Percentiles rank a stretch among this genome's conserved stretches.
Evolutionary conservation across 805 yeast species (phyloP).

Genomic region (Grigorovia transvaalensis): DNA sequence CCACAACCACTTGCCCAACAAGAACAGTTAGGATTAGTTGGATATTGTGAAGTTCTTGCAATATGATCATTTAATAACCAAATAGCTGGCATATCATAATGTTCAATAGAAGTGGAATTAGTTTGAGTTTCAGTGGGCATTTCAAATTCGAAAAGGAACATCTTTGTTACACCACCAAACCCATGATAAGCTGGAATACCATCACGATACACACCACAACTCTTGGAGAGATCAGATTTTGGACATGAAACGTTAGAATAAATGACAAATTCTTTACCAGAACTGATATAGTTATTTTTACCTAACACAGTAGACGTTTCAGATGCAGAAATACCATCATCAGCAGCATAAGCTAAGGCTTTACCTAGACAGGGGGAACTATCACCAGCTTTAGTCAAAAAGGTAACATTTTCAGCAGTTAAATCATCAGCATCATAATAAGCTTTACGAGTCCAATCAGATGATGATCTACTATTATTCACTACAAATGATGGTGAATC

Average conservation of each 20-base stretch:
- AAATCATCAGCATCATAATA: constrained; percentile 40
- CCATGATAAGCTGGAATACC: constrained; percentile 72
- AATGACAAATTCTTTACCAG: constrained; percentile 51
- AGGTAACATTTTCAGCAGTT: constrained; percentile 54
- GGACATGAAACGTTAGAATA: constrained; percentile 50
- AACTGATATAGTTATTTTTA: constrained; percentile 38
- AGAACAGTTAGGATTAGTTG: constrained; percentile 48
- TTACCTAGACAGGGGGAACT: constrained; percentile 55
- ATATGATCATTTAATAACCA: constrained; percentile 67
- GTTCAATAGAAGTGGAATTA: constrained; percentile 25
- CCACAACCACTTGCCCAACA: constrained; percentile 76
- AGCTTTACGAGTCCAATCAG: constrained; percentile 49
- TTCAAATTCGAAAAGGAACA: constrained; percentile 61
- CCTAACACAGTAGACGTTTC: constrained; percentile 38
- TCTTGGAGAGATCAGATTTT: constrained; percentile 41
- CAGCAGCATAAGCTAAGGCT: constrained; percentile 52
- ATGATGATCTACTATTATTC: constrained; percentile 25
- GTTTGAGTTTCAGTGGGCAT: constrained; percentile 47
- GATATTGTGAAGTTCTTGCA: constrained; percentile 67
- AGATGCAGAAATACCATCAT: constrained; percentile 45
- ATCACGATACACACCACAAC: constrained; percentile 70
- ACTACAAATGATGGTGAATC: constrained; percentile 34
- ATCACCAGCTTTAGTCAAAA: constrained; percentile 53
- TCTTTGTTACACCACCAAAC: constrained; percentile 51
- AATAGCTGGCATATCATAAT: constrained; percentile 61